Percentiles rank a stretch among this genome's conserved stretches.
These are phyloP conservation scores for Cicer bijugum DNA, from an alignment of 306 rosid species.

Conservation along the genomic window DNA sequence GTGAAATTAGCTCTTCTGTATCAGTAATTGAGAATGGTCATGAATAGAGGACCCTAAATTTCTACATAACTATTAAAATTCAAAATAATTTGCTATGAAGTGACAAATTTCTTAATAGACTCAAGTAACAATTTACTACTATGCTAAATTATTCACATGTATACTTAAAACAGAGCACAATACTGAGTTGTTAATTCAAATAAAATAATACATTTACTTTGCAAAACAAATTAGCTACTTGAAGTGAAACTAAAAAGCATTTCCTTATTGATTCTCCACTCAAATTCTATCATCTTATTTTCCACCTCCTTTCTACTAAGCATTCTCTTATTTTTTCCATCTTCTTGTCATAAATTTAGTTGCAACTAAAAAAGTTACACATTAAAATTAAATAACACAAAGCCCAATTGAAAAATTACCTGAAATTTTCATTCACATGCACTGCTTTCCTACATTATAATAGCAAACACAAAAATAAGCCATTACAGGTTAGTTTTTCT, in stretches of 20 bases:
- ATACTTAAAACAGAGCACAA: no score
- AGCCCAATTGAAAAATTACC: slow-evolving; percentile 50
- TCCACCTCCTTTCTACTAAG: no score
- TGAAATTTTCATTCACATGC: slow-evolving; percentile 91
- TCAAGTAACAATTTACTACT: slow-evolving; percentile 3
- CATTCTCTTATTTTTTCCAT: no score
- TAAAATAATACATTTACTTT: no score
- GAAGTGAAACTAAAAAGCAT: no score
- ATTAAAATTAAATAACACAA: neutral
- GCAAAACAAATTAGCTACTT: no score
- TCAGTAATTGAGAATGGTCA: slow-evolving; percentile 48
- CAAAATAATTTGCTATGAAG: slow-evolving; percentile 37
- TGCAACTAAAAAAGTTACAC: no score
- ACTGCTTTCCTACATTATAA: slow-evolving; percentile 70
- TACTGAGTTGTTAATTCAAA: no score
- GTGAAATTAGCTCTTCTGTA: slow-evolving; percentile 99
- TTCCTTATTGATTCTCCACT: no score
- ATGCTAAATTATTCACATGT: no score
- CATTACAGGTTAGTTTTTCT: neutral
- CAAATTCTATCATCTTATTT: no score
- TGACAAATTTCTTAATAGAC: slow-evolving; percentile 3
- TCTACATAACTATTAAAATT: slow-evolving; percentile 19
- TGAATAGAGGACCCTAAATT: slow-evolving; percentile 44
- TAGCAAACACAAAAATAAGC: slow-evolving; percentile 10
- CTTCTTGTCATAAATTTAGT: no score